Evolutionary conservation across 2,329 filamentous ascomycete species (phyloP).

Genomic region (Colletotrichum nymphaeae): DNA sequence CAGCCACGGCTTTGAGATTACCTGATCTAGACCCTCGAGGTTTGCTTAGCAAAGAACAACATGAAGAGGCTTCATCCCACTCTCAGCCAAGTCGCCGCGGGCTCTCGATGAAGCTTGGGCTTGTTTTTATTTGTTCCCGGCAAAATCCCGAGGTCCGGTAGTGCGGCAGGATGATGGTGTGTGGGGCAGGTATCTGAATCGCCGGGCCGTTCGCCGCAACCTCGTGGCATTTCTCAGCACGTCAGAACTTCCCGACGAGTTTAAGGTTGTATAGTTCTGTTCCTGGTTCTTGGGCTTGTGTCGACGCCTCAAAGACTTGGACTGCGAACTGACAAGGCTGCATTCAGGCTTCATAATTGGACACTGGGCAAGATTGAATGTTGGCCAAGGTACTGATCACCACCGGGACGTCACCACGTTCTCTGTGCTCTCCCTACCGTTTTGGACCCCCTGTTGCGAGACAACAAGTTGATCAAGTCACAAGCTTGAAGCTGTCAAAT

Average conservation of each 20-base stretch:
- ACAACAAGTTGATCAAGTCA: background rate
- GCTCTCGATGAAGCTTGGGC: background rate
- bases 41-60: background rate
- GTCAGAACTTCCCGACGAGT: constrained; percentile 23
- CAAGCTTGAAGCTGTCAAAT: background rate
- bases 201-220: constrained; percentile 5
- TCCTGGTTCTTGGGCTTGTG: background rate
- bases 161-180: background rate
- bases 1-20: background rate
- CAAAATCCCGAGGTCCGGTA: constrained; percentile 10
- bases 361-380: background rate
- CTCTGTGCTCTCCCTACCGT: background rate
- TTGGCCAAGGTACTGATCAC: background rate
- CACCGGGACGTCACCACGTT: constrained; percentile 4
- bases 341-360: background rate
- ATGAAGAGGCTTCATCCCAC: background rate
- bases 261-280: constrained; percentile 11
- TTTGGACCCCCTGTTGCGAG: background rate
- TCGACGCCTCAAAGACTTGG: background rate
- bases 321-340: background rate
- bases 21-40: background rate
- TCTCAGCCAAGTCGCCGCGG: background rate
- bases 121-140: constrained; percentile 13
- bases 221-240: constrained; percentile 34
- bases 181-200: background rate